Conservation (phyloP, 164 flowering plant genomes). For the Nymphaea colorata region DNA sequence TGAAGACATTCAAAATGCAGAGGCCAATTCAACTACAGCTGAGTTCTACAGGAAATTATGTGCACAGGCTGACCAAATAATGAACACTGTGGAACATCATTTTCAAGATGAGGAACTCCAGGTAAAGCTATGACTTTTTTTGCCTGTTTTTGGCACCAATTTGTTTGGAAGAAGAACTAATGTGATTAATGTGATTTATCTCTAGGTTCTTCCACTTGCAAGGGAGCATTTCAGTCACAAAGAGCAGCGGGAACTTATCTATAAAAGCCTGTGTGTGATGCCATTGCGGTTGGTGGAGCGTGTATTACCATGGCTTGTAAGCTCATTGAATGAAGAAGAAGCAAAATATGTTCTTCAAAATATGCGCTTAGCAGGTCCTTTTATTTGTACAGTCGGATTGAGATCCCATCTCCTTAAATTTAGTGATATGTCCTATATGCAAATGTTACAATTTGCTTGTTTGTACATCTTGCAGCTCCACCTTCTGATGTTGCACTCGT, state of each 20-base stretch:
- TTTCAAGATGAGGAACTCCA: constrained; percentile 77
- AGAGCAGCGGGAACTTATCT: constrained; percentile 71
- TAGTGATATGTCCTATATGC: no score
- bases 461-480: constrained; percentile 55
- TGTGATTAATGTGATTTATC: constrained; percentile 1
- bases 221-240: constrained; percentile 52
- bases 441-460: not conserved
- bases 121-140: constrained; percentile 21
- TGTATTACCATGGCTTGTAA: constrained; percentile 87
- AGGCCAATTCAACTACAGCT: constrained; percentile 49
- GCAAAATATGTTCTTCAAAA: constrained; percentile 65
- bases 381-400: not conserved
- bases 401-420: no score
- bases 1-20: constrained; percentile 70
- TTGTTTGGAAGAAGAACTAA: not conserved
- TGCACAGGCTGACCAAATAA: constrained; percentile 73
- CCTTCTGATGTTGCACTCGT: constrained; percentile 67
- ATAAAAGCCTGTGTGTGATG: constrained; percentile 83
- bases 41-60: constrained; percentile 68
- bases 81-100: constrained; percentile 68
- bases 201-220: constrained; percentile 89
- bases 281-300: constrained; percentile 79
- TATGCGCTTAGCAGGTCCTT: constrained; percentile 75
- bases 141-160: not conserved
- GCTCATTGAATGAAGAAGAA: constrained; percentile 57